Evolutionary conservation across 495 filamentous ascomycete species (phyloP).

Genomic region (Monascus purpureus): DNA sequence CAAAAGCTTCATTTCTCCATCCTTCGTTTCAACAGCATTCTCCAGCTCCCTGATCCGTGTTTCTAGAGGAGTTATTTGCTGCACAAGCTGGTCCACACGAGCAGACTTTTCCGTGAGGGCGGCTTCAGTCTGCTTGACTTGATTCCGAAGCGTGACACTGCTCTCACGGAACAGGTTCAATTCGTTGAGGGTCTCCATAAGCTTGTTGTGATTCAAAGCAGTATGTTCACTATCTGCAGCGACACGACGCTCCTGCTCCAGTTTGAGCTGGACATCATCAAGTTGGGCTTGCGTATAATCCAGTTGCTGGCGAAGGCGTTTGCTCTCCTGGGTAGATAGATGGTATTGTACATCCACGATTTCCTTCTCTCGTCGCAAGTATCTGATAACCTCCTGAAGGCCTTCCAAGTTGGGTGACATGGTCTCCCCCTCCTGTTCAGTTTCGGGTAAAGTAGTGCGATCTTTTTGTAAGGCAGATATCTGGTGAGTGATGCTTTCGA

Average conservation of each 20-base stretch:
- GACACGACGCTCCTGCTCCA: slow-evolving; percentile 74
- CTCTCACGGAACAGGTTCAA: slow-evolving; percentile 91
- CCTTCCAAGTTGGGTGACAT: slow-evolving; percentile 45
- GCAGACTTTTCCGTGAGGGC: slow-evolving; percentile 59
- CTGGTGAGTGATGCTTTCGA: slow-evolving; percentile 68
- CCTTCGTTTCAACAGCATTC: slow-evolving; percentile 59
- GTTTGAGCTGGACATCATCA: slow-evolving; percentile 70
- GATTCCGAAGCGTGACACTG: slow-evolving; percentile 72
- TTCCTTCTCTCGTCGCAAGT: slow-evolving; percentile 89
- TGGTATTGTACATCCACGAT: slow-evolving; percentile 94
- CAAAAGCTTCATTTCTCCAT: slow-evolving; percentile 72
- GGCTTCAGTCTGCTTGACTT: slow-evolving; percentile 62
- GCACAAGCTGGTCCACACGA: slow-evolving; percentile 58
- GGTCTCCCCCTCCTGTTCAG: slow-evolving; percentile 24
- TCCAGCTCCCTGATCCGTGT: slow-evolving; percentile 65
- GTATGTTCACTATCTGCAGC: slow-evolving; percentile 57
- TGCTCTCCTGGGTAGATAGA: slow-evolving; percentile 69
- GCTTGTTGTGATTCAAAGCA: slow-evolving; percentile 64
- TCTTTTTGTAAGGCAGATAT: slow-evolving; percentile 63
- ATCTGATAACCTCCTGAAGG: slow-evolving; percentile 77
- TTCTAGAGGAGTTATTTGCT: slow-evolving; percentile 70
- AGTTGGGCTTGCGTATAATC: slow-evolving; percentile 75
- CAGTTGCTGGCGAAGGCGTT: slow-evolving; percentile 76
- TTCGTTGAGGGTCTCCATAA: slow-evolving; percentile 88
- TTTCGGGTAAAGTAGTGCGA: slow-evolving; percentile 39